Conservation (phyloP, 116 monocot genomes). For the Iris pallida region DNA sequence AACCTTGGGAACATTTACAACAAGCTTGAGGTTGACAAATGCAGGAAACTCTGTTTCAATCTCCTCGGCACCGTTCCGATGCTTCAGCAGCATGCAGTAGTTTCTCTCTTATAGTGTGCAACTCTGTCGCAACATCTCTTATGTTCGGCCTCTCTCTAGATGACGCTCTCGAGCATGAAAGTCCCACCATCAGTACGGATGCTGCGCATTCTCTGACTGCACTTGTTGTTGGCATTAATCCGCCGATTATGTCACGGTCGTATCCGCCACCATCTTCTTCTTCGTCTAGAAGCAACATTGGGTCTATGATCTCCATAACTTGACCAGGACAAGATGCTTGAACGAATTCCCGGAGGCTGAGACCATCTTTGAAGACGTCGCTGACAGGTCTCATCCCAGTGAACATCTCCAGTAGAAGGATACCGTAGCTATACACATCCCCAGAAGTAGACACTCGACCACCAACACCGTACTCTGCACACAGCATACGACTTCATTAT, state of each 20-base stretch:
- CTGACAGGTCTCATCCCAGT: constrained; percentile 22
- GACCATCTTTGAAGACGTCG: constrained; percentile 23
- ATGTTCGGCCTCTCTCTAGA: constrained; percentile 5
- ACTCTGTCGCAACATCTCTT: constrained; percentile 5
- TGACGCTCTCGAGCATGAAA: constrained; percentile 14
- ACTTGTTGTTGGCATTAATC: neutral
- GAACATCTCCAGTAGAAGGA: constrained; percentile 24
- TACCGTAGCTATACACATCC: constrained; percentile 37
- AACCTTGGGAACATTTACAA: no score
- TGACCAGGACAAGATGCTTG: constrained; percentile 9
- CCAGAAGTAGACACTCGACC: constrained; percentile 19
- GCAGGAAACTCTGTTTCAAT: no score
- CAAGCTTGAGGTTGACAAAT: no score
- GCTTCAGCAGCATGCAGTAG: neutral
- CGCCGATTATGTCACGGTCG: neutral
- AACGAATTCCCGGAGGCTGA: constrained; percentile 12
- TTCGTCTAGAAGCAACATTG: neutral
- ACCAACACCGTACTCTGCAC: constrained; percentile 21
- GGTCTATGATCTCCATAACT: constrained; percentile 22
- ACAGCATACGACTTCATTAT: neutral
- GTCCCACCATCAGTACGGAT: constrained; percentile 19
- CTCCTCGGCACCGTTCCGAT: no score
- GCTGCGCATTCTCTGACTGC: constrained; percentile 8
- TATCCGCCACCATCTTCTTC: neutral
- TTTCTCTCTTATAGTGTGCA: constrained; percentile 4